A percentile compares a stretch with the other conserved stretches of the same genome.
phyloP scores from a whole-genome alignment of 2,329 filamentous ascomycete genomes.

The Colletotrichum plurivorum region DNA sequence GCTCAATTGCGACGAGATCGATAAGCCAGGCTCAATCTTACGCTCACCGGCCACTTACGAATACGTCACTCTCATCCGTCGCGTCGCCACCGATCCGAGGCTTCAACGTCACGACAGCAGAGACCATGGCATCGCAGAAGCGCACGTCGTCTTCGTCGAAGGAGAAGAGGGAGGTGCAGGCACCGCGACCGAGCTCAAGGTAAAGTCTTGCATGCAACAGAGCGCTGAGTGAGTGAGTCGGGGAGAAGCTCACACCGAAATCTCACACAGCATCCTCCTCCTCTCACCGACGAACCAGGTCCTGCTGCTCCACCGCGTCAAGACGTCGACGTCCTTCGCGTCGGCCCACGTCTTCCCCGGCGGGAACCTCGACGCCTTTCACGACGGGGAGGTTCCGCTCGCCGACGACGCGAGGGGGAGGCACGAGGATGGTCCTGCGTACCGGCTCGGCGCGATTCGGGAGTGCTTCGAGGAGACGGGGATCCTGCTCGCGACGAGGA shows the following conservation, averaged over 20 bases:
- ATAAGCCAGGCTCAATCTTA: not conserved
- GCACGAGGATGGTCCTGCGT: constrained; percentile 80
- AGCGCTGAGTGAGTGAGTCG: too few species aligned
- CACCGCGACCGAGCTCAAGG: constrained; percentile 76
- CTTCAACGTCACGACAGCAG: not conserved
- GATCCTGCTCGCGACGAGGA: constrained; percentile 77
- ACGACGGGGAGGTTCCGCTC: constrained; percentile 75
- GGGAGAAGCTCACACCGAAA: constrained; percentile 27
- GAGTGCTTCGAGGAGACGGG: constrained; percentile 98
- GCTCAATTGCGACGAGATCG: constrained; percentile 7
- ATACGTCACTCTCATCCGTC: constrained; percentile 12
- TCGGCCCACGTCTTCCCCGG: constrained; percentile 97
- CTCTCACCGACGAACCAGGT: constrained; percentile 90
- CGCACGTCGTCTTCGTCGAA: constrained; percentile 36
- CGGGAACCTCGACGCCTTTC: constrained; percentile 82
- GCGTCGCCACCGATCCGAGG: not conserved
- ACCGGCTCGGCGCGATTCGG: constrained; percentile 86
- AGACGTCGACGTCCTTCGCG: constrained; percentile 86
- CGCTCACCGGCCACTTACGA: not conserved
- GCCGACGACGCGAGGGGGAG: constrained; percentile 62
- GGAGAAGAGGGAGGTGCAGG: constrained; percentile 47
- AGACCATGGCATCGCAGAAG: constrained; percentile 34
- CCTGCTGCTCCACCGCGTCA: constrained; percentile 87
- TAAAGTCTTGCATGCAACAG: constrained; percentile 44
- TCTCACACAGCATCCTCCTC: constrained; percentile 71